Evolutionary conservation across 352 stramenopile species (phyloP), one percentile per base, ranked within the genome.

Genomic region (Phytophthora syringae): DNA sequence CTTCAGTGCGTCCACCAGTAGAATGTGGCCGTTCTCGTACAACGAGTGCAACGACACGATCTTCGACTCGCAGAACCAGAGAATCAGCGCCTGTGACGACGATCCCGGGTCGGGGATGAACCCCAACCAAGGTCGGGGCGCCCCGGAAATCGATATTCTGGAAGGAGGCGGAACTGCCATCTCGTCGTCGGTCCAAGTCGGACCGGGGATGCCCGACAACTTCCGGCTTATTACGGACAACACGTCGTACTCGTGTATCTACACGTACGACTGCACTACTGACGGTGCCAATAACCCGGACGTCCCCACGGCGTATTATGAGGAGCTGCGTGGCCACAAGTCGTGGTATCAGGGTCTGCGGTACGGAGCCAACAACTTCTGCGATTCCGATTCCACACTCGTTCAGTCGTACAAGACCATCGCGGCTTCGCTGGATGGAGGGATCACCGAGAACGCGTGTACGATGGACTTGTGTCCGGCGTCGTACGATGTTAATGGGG

Each of bases 11-110:
- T n/a, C n/a, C n/a, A n/a, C n/a, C n/a, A n/a, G n/a, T n/a, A n/a
- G n/a, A 87, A 94, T 99, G 64, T 99, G 97, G 97, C 97, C 97
- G 2, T 99, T 95, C 82, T 97, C 87, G 43, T 99, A 98, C 70
- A 80, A 98, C 63, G 79, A 83, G 43, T 99, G 97, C 64, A 88
- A 98, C 67, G 62, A 76, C 0, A 70, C 64, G 0, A 67, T 83
- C 12, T 92, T 92, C 55, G 76, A 76, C n/a, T 69, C 75, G n/a
- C 65, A 64, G 42, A 90, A 90, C 60, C 86, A 94, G 50, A 78
- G 82, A 3, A 94, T 94, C 59, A 96, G 76, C 27, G 96, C 89
- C 0, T 99, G 96, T 68, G 94, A 98, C 52, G 61, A 74, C 7
- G 79, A 93, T 49, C 95, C 97, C 32, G 96, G 98, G 30, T 95